phyloP scores from a whole-genome alignment of 176 grass and related monocot species.

The Juncus effusus region DNA sequence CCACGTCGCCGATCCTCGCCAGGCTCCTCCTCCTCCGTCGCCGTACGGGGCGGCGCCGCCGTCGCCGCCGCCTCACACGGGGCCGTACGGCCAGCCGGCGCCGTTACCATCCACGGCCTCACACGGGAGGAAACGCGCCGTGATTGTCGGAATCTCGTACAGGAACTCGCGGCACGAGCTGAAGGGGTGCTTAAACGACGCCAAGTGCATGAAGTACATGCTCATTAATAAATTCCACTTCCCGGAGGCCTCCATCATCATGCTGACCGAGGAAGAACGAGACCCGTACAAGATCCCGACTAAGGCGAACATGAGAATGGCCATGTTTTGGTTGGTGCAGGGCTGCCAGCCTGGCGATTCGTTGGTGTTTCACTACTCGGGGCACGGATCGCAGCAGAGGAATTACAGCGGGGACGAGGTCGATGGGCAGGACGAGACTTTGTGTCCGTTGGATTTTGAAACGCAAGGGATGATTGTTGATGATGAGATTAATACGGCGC shows the following conservation, averaged over 20 bases:
- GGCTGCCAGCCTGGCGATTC: slow-evolving; percentile 92
- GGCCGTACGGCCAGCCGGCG: slow-evolving; percentile 33
- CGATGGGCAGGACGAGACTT: slow-evolving; percentile 88
- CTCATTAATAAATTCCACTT: slow-evolving; percentile 83
- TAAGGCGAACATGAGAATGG: slow-evolving; percentile 89
- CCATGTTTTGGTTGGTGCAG: slow-evolving; percentile 94
- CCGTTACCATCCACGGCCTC: slow-evolving; percentile 46
- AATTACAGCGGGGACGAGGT: slow-evolving; percentile 77
- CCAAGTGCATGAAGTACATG: slow-evolving; percentile 94
- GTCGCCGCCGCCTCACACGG: background rate
- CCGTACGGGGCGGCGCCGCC: background rate
- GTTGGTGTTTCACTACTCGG: slow-evolving; percentile 95
- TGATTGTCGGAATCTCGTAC: slow-evolving; percentile 95
- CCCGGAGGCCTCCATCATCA: slow-evolving; percentile 88
- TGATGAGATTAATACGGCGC: slow-evolving; percentile 75
- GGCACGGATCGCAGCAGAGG: slow-evolving; percentile 90
- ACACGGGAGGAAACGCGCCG: slow-evolving; percentile 86
- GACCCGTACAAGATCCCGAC: slow-evolving; percentile 88
- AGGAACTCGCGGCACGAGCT: slow-evolving; percentile 82
- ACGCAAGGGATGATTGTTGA: slow-evolving; percentile 98
- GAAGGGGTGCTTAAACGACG: slow-evolving; percentile 96
- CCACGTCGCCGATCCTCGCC: slow-evolving; percentile 41
- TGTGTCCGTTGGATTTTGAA: slow-evolving; percentile 95
- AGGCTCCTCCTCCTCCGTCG: background rate
- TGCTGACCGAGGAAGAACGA: slow-evolving; percentile 98